A percentile compares a stretch with the other conserved stretches of the same genome.
These are phyloP conservation scores for Styphnolobium japonicum DNA, from an alignment of 306 rosid genomes.

Conservation along the genomic window DNA sequence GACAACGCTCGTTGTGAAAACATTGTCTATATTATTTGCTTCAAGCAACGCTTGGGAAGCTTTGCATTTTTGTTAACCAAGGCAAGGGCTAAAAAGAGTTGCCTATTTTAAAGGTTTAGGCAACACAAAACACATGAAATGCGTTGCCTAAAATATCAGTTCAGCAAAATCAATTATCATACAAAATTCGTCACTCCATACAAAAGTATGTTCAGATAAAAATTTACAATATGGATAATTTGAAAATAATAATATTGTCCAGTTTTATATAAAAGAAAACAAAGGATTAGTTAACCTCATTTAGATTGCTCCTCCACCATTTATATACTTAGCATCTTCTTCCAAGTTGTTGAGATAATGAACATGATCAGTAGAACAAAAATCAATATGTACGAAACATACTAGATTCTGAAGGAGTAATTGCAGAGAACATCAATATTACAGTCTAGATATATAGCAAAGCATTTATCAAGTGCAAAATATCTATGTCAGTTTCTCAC, in stretches of 20 bases:
- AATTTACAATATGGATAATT: not conserved
- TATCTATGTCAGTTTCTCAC: not conserved
- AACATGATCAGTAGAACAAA: conserved; percentile 80
- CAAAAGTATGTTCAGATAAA: not conserved
- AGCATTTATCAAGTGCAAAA: conserved; percentile 5
- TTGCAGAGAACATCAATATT: conserved; percentile 27
- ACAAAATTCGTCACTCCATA: too few relatives aligned
- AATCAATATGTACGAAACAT: conserved; percentile 87
- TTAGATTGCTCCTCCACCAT: conserved; percentile 81
- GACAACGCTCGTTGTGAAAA: too few relatives aligned
- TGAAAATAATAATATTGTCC: conserved; percentile 5
- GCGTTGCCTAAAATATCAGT: too few relatives aligned
- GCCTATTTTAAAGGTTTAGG: too few relatives aligned
- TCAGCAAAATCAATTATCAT: too few relatives aligned
- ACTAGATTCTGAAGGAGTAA: conserved; percentile 72
- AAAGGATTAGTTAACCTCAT: conserved; percentile 57
- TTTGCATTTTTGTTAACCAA: too few relatives aligned
- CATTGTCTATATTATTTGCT: too few relatives aligned
- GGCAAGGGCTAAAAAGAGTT: too few relatives aligned
- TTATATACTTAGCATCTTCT: conserved; percentile 88
- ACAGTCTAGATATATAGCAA: conserved; percentile 18
- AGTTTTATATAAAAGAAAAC: not conserved
- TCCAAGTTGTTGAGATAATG: conserved; percentile 92
- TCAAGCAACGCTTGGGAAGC: too few relatives aligned
- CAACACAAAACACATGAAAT: too few relatives aligned